Evolutionary conservation across 2,329 filamentous ascomycete genomes (phyloP), one percentile per base, ranked within the genome.

Genomic region (Colletotrichum chlorophyti): DNA sequence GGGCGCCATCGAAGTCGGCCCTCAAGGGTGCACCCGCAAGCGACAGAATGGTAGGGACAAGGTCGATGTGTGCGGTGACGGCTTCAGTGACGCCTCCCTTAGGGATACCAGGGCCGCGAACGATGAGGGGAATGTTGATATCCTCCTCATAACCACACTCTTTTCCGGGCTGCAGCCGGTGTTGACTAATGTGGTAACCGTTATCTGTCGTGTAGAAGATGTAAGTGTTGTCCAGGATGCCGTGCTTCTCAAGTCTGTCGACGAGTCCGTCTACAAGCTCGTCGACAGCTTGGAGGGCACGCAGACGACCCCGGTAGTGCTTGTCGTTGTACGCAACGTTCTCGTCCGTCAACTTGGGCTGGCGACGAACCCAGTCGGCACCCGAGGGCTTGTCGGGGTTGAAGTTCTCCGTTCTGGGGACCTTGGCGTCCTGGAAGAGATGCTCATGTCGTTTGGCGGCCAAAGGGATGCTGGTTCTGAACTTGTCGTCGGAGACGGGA

Each of bases 391-490:
- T 59, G 10, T 65, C 65, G 0, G 87, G 86, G 66, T 91, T 91
- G 73, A 91, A 91, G 65, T 87, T 83, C 0, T 77, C 73, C 1
- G 79, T 86, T n/a, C 88, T 75, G 0, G 89, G 88, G 1, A 91
- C 81, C 26, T 77, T 81, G 4, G 76, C 80, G 58, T 83, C 78
- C 6, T 76, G 64, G 65, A 91, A 91, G 0, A 90, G 75, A 64
- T 86, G 71, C 24, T 79, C 75, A 64, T 91, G 87, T 17, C 87
- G 76, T 46, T 81, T 73, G 0, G 86, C 81, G 0, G 68, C 61
- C 10, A 65, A 63, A 14, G 69, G 68, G 5, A 60, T 27, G 38
- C 14, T 45, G 7, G 32, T 34, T 4, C 64, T 17, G 64, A 60
- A 63, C 21, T 75, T 76, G 61, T 86, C 84, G 0, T 83, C 83